Percentiles rank a stretch among this genome's conserved stretches.
phyloP scores from a whole-genome alignment of 164 flowering plant genomes.

The Euptelea pleiosperma region DNA sequence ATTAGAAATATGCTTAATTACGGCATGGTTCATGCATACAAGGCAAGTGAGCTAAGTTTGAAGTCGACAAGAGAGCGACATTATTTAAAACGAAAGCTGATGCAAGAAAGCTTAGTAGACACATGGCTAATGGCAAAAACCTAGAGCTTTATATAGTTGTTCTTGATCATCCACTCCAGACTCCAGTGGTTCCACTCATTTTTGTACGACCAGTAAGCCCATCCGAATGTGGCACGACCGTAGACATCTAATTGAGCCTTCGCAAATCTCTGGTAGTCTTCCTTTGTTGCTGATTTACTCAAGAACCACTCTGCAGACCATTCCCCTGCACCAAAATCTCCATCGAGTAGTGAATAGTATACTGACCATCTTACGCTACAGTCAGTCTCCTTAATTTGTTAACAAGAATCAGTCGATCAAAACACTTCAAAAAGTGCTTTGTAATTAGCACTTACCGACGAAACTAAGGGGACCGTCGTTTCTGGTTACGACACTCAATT shows the following conservation, averaged over 20 bases:
- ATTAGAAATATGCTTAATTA: too few species aligned
- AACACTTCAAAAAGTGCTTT: too few species aligned
- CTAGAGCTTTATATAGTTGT: constrained; percentile 51
- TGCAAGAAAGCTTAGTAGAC: too few species aligned
- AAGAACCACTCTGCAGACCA: constrained; percentile 86
- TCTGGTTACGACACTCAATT: constrained; percentile 35
- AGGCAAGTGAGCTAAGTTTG: too few species aligned
- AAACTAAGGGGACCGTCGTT: constrained; percentile 61
- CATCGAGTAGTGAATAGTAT: too few species aligned
- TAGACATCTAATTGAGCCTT: constrained; percentile 55
- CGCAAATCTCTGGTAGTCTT: constrained; percentile 53
- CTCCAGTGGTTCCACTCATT: constrained; percentile 58
- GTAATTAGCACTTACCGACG: constrained; percentile 41
- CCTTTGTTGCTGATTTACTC: constrained; percentile 42
- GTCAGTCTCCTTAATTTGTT: too few species aligned
- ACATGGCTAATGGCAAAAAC: too few species aligned
- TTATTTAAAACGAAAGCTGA: too few species aligned
- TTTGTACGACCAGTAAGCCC: constrained; percentile 75
- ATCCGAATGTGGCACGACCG: constrained; percentile 60
- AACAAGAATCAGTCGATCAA: too few species aligned
- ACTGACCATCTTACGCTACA: too few species aligned
- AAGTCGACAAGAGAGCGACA: too few species aligned
- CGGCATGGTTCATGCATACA: too few species aligned
- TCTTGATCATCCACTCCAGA: constrained; percentile 64
- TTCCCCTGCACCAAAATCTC: constrained; percentile 76